phyloP scores from a whole-genome alignment of 2,329 filamentous ascomycete genomes.

The Talaromyces sp. region DNA sequence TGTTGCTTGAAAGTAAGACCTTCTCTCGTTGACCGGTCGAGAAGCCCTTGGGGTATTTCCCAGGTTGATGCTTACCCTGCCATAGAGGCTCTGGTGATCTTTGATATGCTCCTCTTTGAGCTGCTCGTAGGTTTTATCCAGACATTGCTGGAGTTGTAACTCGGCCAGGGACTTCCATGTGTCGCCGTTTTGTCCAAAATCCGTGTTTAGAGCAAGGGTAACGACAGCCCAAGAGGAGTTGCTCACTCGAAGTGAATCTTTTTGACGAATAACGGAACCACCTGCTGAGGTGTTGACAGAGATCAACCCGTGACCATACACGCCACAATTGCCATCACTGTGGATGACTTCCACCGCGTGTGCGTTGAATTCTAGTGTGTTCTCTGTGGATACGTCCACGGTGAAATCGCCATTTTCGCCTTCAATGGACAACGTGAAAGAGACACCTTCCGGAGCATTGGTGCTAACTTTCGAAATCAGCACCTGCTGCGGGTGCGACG shows the following conservation, averaged over 20 bases:
- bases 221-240: background rate
- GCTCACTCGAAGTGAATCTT: background rate
- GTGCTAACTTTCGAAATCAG: no score
- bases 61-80: background rate
- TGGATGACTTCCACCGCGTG: slow-evolving; percentile 1
- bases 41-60: background rate
- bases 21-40: background rate
- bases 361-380: background rate
- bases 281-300: background rate
- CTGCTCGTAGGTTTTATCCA: background rate
- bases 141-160: background rate
- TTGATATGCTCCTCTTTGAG: background rate
- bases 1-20: background rate
- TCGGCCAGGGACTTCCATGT: background rate
- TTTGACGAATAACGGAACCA: no score
- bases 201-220: background rate
- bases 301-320: background rate
- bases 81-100: slow-evolving; percentile 1
- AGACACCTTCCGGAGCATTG: no score
- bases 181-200: background rate
- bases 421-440: no score
- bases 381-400: background rate
- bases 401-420: no score
- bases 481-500: no score
- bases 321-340: slow-evolving; percentile 1